Evolutionary conservation across 2,329 filamentous ascomycete species (phyloP).

Genomic region (Pseudodiploospora longispora): DNA sequence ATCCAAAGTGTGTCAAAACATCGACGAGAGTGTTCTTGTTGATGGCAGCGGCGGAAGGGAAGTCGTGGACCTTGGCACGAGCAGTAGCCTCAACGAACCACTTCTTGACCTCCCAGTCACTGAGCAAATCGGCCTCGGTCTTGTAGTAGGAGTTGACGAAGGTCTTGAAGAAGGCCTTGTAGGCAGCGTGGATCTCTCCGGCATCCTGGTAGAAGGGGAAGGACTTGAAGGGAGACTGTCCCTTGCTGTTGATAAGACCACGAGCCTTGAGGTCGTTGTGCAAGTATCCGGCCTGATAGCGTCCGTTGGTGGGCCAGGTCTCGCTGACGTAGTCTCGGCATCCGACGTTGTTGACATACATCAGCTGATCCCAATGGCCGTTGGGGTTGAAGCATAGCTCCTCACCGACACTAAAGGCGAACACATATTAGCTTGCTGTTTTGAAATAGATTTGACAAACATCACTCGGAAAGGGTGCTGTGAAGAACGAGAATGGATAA

Average conservation of each 20-base stretch:
- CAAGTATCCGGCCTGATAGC: constrained; percentile 32
- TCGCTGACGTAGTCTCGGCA: constrained; percentile 20
- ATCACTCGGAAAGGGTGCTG: neutral
- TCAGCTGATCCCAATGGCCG: constrained; percentile 21
- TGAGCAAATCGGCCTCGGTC: constrained; percentile 19
- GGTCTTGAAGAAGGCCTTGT: constrained; percentile 28
- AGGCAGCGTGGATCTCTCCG: constrained; percentile 24
- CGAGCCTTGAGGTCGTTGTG: constrained; percentile 26
- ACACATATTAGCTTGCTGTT: neutral
- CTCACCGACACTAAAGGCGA: constrained; percentile 9
- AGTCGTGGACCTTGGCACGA: constrained; percentile 30
- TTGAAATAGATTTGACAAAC: too few relatives aligned
- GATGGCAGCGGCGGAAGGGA: constrained; percentile 23
- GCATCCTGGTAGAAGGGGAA: constrained; percentile 40
- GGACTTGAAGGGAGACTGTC: constrained; percentile 27
- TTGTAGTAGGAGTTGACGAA: constrained; percentile 39
- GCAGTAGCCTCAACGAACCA: constrained; percentile 35
- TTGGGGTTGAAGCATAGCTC: constrained; percentile 18
- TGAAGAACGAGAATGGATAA: neutral
- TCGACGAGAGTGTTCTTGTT: constrained; percentile 24
- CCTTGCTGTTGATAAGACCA: constrained; percentile 29
- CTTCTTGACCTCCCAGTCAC: constrained; percentile 34
- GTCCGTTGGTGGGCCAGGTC: constrained; percentile 21
- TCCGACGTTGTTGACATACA: constrained; percentile 20
- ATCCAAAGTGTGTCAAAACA: constrained; percentile 29